Conservation (phyloP, 257 asterid genomes). For the Prunella vulgaris region DNA sequence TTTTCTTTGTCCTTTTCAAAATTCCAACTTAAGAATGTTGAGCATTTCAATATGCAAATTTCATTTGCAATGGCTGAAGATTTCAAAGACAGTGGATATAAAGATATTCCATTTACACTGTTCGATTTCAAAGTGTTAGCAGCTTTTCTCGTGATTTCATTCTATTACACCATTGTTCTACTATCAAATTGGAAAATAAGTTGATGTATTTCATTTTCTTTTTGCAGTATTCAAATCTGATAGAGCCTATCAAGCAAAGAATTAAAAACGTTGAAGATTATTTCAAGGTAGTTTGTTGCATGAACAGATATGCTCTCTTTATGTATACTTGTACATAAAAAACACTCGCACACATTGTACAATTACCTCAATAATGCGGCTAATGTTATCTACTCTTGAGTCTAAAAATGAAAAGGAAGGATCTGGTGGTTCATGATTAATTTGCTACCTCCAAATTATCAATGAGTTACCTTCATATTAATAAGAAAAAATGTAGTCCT, state of each 20-base stretch:
- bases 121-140: neutral
- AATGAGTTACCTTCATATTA: neutral
- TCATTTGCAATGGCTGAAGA: neutral
- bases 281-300: constrained; percentile 50
- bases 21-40: neutral
- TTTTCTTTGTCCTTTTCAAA: neutral
- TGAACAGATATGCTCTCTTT: constrained; percentile 2
- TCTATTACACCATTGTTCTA: neutral
- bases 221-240: constrained; percentile 64
- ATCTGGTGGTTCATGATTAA: neutral
- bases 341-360: neutral
- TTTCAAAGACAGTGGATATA: neutral
- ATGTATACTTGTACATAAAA: neutral
- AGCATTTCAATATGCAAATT: neutral
- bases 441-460: neutral
- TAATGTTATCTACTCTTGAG: neutral
- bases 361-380: neutral
- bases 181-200: neutral
- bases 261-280: constrained; percentile 64
- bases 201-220: constrained; percentile 10
- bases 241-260: constrained; percentile 70
- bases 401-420: neutral
- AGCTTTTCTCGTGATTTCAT: neutral
- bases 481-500: constrained; percentile 24
- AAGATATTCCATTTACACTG: neutral